Conservation (phyloP, 2,329 filamentous ascomycete species). For the Amesomyces nigricolor region DNA sequence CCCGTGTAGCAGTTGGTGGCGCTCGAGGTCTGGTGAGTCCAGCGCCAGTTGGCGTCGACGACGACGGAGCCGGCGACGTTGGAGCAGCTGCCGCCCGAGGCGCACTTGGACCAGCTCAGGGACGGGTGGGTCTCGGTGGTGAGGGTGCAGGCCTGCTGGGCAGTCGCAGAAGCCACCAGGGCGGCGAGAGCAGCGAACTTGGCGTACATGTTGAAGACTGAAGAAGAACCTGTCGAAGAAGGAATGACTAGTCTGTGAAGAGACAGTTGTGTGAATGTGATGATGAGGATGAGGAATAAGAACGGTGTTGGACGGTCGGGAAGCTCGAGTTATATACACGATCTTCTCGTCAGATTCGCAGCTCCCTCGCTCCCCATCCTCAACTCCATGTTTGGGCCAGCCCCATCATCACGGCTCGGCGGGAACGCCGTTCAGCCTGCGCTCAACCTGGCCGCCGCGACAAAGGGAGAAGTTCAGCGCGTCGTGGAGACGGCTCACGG, state of each 20-base stretch:
- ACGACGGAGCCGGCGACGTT: slow-evolving; percentile 46
- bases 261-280: slow-evolving; percentile 22
- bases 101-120: slow-evolving; percentile 50
- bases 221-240: slow-evolving; percentile 2
- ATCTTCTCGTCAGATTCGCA: neutral
- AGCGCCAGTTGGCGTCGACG: slow-evolving; percentile 58
- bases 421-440: slow-evolving; percentile 14
- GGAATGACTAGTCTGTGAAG: slow-evolving; percentile 7
- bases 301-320: slow-evolving; percentile 6
- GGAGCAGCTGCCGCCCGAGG: slow-evolving; percentile 44
- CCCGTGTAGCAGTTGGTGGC: slow-evolving; percentile 53
- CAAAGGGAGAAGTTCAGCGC: slow-evolving; percentile 4
- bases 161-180: slow-evolving; percentile 39
- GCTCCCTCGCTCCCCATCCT: neutral
- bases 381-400: neutral
- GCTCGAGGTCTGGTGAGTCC: slow-evolving; percentile 45
- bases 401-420: slow-evolving; percentile 15
- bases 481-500: slow-evolving; percentile 22
- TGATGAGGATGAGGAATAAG: slow-evolving; percentile 19
- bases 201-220: slow-evolving; percentile 23
- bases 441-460: slow-evolving; percentile 8
- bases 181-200: slow-evolving; percentile 34
- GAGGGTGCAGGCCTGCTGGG: slow-evolving; percentile 47
- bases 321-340: slow-evolving; percentile 22
- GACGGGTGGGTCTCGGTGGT: slow-evolving; percentile 47